Evolutionary conservation across 129 eudicot species (phyloP).

Genomic region (Centella asiatica): DNA sequence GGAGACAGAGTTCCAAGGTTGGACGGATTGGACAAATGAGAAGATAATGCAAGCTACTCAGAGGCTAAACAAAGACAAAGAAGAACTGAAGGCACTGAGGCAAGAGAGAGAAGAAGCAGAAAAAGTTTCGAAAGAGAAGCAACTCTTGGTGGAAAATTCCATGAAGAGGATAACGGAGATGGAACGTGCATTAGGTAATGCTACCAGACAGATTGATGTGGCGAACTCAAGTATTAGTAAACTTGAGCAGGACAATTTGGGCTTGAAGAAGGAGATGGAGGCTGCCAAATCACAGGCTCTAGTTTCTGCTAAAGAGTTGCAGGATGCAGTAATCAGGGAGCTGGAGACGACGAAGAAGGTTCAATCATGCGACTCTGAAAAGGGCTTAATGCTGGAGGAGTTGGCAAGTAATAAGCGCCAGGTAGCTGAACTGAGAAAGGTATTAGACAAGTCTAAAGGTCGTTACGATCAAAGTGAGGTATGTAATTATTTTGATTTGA

Average conservation of each 20-base stretch:
- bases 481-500: conserved; percentile 4
- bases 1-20: conserved; percentile 66
- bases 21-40: conserved; percentile 95
- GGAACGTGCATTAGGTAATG: conserved; percentile 75
- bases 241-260: conserved; percentile 75
- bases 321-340: conserved; percentile 35
- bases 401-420: conserved; percentile 18
- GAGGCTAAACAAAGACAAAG: conserved; percentile 66
- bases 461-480: conserved; percentile 43
- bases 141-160: conserved; percentile 59
- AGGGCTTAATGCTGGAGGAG: conserved; percentile 37
- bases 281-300: conserved; percentile 54
- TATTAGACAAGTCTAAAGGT: conserved; percentile 32
- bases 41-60: conserved; percentile 90
- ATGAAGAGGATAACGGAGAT: conserved; percentile 75
- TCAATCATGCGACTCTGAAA: conserved; percentile 27
- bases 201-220: conserved; percentile 74
- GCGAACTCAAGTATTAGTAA: conserved; percentile 68
- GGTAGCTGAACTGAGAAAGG: conserved; percentile 14
- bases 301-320: conserved; percentile 19
- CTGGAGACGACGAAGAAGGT: conserved; percentile 27
- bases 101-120: conserved; percentile 87
- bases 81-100: conserved; percentile 61
- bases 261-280: conserved; percentile 86
- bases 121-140: conserved; percentile 60